Percentiles rank a stretch among this genome's conserved stretches.
These are phyloP conservation scores for Neoboletus magnificus DNA, from an alignment of 768 basidiomycete species.

Conservation along the genomic window DNA sequence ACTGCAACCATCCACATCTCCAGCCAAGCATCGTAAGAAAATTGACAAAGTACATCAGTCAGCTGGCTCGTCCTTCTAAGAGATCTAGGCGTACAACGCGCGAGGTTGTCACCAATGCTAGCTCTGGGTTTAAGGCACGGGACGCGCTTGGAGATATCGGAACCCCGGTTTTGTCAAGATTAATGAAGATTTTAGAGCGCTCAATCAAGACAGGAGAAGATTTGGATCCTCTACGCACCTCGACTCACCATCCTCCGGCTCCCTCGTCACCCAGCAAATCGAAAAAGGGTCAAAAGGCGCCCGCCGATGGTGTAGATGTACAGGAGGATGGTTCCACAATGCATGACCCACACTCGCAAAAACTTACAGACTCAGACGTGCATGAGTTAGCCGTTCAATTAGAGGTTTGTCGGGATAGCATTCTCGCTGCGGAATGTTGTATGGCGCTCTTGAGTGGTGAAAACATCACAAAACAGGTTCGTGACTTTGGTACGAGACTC, in stretches of 20 bases:
- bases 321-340: background rate
- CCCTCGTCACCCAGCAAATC: conserved; percentile 40
- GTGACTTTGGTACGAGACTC: conserved; percentile 15
- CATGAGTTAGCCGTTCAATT: conserved; percentile 50
- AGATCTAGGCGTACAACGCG: conserved; percentile 52
- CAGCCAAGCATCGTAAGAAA: conserved; percentile 59
- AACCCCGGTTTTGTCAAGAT: conserved; percentile 51
- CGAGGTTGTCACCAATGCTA: conserved; percentile 31
- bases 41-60: conserved; percentile 63
- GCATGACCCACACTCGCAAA: conserved; percentile 14
- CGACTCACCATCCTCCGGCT: conserved; percentile 17
- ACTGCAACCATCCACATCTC: conserved; percentile 59
- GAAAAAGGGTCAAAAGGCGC: conserved; percentile 46
- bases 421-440: conserved; percentile 81
- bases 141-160: conserved; percentile 71
- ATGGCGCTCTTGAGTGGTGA: conserved; percentile 76
- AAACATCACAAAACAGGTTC: conserved; percentile 81
- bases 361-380: conserved; percentile 46
- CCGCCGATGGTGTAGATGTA: background rate
- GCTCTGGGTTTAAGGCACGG: conserved; percentile 41
- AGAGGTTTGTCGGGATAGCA: conserved; percentile 65
- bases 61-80: conserved; percentile 65
- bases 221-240: conserved; percentile 61
- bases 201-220: conserved; percentile 75
- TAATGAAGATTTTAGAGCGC: conserved; percentile 77